Percentiles rank a stretch among this genome's conserved stretches.
phyloP scores from a whole-genome alignment of 2,329 filamentous ascomycete species.

The Sphaerulina musiva region DNA sequence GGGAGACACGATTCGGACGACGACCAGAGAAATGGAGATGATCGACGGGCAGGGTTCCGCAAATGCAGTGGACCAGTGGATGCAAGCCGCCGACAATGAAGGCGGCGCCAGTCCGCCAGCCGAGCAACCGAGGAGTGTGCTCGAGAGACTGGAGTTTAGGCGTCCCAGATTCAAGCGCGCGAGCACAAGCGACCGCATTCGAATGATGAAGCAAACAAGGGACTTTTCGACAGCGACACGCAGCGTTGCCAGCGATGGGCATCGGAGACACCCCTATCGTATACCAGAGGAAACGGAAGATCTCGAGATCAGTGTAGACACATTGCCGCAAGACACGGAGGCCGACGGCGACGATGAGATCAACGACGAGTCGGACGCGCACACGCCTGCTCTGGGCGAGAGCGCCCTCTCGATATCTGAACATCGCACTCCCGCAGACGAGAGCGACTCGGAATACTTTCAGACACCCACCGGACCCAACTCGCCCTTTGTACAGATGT shows the following conservation, averaged over 20 bases:
- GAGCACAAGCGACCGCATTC: slow-evolving; percentile 34
- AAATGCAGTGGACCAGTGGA: slow-evolving; percentile 82
- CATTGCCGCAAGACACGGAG: slow-evolving; percentile 60
- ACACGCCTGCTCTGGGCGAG: slow-evolving; percentile 30
- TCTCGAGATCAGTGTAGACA: slow-evolving; percentile 35
- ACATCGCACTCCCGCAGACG: slow-evolving; percentile 23
- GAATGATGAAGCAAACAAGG: slow-evolving; percentile 30
- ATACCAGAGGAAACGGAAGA: slow-evolving; percentile 43
- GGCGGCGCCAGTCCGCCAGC: slow-evolving; percentile 51
- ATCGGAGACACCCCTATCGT: slow-evolving; percentile 38
- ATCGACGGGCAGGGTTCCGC: slow-evolving; percentile 64
- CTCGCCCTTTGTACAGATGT: slow-evolving; percentile 24
- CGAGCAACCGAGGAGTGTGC: slow-evolving; percentile 54
- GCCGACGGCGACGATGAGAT: slow-evolving; percentile 88
- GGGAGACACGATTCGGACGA: slow-evolving; percentile 55
- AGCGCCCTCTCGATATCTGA: slow-evolving; percentile 29
- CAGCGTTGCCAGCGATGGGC: slow-evolving; percentile 54
- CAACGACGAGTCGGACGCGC: slow-evolving; percentile 52
- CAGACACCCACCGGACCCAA: slow-evolving; percentile 35
- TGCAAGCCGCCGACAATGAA: slow-evolving; percentile 60
- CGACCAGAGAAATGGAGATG: slow-evolving; percentile 34
- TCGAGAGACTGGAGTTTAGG: slow-evolving; percentile 52
- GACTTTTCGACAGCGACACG: slow-evolving; percentile 47
- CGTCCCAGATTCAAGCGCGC: slow-evolving; percentile 50
- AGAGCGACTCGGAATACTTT: slow-evolving; percentile 39